phyloP scores from a whole-genome alignment of 2,329 filamentous ascomycete genomes.

The Bipolaris victoriae region DNA sequence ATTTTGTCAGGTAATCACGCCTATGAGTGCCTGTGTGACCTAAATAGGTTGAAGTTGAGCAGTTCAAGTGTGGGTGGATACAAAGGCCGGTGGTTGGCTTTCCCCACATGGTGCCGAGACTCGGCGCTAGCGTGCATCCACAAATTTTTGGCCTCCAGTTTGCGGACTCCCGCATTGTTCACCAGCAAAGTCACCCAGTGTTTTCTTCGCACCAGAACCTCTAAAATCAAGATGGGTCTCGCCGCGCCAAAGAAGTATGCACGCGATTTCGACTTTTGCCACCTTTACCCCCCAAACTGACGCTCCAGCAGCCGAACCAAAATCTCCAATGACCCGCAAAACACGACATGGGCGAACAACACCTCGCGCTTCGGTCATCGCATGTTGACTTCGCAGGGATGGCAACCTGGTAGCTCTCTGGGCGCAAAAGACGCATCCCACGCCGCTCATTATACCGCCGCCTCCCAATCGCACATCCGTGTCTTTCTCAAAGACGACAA shows the following conservation, averaged over 20 bases:
- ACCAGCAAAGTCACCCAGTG: conserved; percentile 1
- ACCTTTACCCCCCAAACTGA: conserved; percentile 17
- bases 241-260: conserved; percentile 70
- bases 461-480: conserved; percentile 83
- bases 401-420: conserved; percentile 83
- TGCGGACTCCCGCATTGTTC: conserved; percentile 24
- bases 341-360: conserved; percentile 88
- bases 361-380: conserved; percentile 85
- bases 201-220: conserved; percentile 2
- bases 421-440: conserved; percentile 79
- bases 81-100: conserved; percentile 1
- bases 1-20: not conserved
- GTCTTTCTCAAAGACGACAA: conserved; percentile 89
- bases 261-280: not conserved
- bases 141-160: conserved; percentile 35
- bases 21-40: not conserved
- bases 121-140: conserved; percentile 35
- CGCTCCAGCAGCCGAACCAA: conserved; percentile 63
- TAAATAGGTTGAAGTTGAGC: not conserved
- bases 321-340: conserved; percentile 91
- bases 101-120: conserved; percentile 38
- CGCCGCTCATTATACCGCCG: conserved; percentile 75
- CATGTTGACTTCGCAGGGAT: conserved; percentile 87
- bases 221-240: conserved; percentile 65
- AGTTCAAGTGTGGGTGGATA: not conserved